Percentiles rank a stretch among this genome's conserved stretches.
These are phyloP conservation scores for Eremochloa ophiuroides DNA, from an alignment of 176 grass and related monocot genomes.

Conservation along the genomic window DNA sequence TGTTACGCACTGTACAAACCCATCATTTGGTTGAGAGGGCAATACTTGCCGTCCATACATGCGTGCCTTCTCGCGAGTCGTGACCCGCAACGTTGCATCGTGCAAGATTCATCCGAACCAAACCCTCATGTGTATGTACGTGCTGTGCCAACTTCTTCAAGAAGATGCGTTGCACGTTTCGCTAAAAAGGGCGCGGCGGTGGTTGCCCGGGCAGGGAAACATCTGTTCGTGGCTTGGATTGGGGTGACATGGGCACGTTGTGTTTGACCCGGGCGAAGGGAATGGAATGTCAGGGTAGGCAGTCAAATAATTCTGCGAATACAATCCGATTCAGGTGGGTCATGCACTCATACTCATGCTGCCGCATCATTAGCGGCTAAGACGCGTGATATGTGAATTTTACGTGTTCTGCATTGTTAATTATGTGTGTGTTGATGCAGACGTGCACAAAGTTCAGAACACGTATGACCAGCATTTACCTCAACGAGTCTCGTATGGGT, in stretches of 20 bases:
- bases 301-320: constrained; percentile 12
- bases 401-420: not conserved
- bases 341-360: no score
- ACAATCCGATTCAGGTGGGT: constrained; percentile 18
- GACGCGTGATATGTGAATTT: not conserved
- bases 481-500: not conserved
- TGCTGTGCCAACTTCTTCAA: not conserved
- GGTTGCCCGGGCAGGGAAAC: constrained; percentile 19
- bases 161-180: constrained; percentile 41
- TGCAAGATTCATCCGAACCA: constrained; percentile 9
- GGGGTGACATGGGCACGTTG: constrained; percentile 23
- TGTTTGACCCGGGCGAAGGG: constrained; percentile 10
- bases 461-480: not conserved
- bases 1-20: no score
- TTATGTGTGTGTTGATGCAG: not conserved
- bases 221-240: constrained; percentile 21
- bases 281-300: not conserved
- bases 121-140: not conserved
- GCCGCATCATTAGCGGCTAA: not conserved
- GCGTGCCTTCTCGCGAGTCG: not conserved
- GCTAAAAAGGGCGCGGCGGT: not conserved
- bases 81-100: not conserved
- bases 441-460: not conserved
- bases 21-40: no score
- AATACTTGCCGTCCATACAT: no score